These are phyloP conservation scores for Cladosporium sp. DNA, from an alignment of 2,329 filamentous ascomycete species.

Conservation along the genomic window DNA sequence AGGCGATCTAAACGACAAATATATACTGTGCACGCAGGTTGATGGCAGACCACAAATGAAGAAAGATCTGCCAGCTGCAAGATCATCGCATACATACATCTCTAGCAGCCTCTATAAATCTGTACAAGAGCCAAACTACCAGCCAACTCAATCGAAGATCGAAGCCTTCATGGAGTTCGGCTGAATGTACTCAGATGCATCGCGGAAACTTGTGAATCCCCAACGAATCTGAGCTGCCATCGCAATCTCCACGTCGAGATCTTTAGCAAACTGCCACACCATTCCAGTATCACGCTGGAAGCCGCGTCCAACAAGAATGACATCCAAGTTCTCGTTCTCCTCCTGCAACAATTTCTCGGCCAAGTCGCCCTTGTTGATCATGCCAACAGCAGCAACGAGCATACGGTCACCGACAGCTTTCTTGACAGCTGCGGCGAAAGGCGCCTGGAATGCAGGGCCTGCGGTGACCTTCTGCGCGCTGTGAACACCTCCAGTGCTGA, in stretches of 20 bases:
- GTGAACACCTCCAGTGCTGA: constrained; percentile 75
- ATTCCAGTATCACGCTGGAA: constrained; percentile 82
- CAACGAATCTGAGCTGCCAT: constrained; percentile 62
- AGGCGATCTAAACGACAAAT: neutral
- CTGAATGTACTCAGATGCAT: constrained; percentile 28
- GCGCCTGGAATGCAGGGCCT: constrained; percentile 71
- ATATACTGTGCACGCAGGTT: neutral
- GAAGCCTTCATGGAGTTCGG: constrained; percentile 25
- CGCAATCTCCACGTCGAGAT: constrained; percentile 69
- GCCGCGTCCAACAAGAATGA: constrained; percentile 72
- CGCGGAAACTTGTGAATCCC: constrained; percentile 55
- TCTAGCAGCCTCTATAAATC: neutral
- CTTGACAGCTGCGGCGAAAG: constrained; percentile 72
- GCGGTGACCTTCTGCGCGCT: constrained; percentile 55
- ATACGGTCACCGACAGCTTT: constrained; percentile 69
- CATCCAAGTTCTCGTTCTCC: constrained; percentile 59
- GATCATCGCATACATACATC: neutral
- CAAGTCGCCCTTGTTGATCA: constrained; percentile 68
- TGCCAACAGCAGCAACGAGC: constrained; percentile 72
- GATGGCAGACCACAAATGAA: neutral
- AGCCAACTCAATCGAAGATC: neutral
- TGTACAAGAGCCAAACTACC: neutral
- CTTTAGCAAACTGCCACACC: constrained; percentile 66
- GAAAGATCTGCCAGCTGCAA: neutral
- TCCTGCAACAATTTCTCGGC: constrained; percentile 60